A percentile compares a stretch with the other conserved stretches of the same genome.
These are phyloP conservation scores for Annona cherimola DNA, from an alignment of 164 flowering plant species.

Conservation along the genomic window DNA sequence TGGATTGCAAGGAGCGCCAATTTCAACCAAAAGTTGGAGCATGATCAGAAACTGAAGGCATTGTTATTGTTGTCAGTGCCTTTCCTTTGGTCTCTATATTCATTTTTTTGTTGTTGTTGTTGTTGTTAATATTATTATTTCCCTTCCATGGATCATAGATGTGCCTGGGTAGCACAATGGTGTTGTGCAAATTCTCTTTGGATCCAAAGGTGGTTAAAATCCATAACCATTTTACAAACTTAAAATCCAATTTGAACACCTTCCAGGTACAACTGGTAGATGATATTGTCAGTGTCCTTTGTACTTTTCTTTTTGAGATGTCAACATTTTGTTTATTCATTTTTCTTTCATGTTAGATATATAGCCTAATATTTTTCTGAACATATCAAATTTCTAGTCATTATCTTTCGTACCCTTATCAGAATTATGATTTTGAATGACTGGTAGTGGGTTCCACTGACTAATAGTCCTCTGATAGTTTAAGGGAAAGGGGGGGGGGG, in stretches of 20 bases:
- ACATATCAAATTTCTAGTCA: background rate
- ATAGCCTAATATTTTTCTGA: background rate
- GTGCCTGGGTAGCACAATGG: background rate
- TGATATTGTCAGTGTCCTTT: background rate
- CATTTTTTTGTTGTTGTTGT: no score
- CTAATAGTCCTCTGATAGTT: background rate
- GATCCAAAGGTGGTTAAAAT: background rate
- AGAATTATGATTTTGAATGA: background rate
- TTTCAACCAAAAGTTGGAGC: no score
- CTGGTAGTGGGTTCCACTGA: background rate
- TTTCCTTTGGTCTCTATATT: no score
- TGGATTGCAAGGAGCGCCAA: no score
- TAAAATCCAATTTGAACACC: background rate
- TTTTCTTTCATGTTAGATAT: background rate
- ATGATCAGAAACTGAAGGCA: no score
- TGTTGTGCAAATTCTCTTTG: background rate
- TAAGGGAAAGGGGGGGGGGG: no score
- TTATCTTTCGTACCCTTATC: background rate
- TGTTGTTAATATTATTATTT: no score
- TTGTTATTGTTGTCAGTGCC: no score
- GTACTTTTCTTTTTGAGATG: background rate
- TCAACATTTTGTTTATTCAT: no score
- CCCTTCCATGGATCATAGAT: no score
- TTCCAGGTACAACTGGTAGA: background rate
- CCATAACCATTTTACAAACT: background rate